Evolutionary conservation across 2,329 filamentous ascomycete genomes (phyloP).

Genomic region (Alternaria conjuncta): DNA sequence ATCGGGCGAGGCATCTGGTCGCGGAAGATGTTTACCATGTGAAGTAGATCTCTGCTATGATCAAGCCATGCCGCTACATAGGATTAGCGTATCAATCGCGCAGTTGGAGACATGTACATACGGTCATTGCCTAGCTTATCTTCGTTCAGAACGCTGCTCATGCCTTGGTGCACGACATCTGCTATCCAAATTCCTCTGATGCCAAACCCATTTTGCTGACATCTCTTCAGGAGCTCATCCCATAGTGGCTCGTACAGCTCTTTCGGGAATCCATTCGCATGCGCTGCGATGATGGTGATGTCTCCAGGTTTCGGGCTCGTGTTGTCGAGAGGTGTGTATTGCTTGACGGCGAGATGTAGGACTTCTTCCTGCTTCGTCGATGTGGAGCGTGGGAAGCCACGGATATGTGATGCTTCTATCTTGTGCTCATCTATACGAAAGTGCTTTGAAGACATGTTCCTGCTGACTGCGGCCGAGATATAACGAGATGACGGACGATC

Average conservation of each 20-base stretch:
- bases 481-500: neutral
- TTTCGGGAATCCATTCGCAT: constrained; percentile 95
- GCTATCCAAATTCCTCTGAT: constrained; percentile 89
- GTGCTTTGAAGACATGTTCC: constrained; percentile 48
- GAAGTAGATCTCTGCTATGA: constrained; percentile 80
- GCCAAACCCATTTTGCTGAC: constrained; percentile 66
- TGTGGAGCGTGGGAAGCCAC: constrained; percentile 79
- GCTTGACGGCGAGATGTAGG: constrained; percentile 78
- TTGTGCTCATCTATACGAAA: constrained; percentile 77
- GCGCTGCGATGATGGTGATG: constrained; percentile 82
- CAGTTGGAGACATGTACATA: constrained; percentile 53
- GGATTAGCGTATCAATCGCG: neutral
- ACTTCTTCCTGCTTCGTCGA: constrained; percentile 75
- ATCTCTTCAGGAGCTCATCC: constrained; percentile 74
- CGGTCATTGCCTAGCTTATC: constrained; percentile 80
- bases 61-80: constrained; percentile 80
- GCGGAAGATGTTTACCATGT: constrained; percentile 85
- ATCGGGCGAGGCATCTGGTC: constrained; percentile 80
- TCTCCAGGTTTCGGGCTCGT: constrained; percentile 72
- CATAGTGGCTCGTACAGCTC: constrained; percentile 93
- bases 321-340: constrained; percentile 82
- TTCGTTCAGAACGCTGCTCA: constrained; percentile 80
- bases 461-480: constrained; percentile 6
- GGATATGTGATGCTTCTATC: constrained; percentile 71
- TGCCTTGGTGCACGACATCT: constrained; percentile 85